Evolutionary conservation across 1,139 yeast genomes (phyloP).

Genomic region (Geotrichum aggregatum): DNA sequence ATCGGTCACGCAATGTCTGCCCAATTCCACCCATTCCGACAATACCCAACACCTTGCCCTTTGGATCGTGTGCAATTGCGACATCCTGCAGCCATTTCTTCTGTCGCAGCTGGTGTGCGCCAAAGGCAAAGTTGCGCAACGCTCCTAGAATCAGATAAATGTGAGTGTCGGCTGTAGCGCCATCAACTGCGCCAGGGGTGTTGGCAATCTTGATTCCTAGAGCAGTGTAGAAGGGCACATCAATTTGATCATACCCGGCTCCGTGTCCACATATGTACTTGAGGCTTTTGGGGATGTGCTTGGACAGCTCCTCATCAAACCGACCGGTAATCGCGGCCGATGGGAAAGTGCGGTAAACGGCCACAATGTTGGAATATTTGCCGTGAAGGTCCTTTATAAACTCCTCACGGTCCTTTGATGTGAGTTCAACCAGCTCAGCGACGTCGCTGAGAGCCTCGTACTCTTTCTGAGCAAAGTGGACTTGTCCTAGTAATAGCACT

Average conservation of each 20-base stretch:
- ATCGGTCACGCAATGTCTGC: conserved; percentile 63
- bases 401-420: conserved; percentile 32
- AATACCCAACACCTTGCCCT: conserved; percentile 62
- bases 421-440: conserved; percentile 25
- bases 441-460: conserved; percentile 30
- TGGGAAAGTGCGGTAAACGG: conserved; percentile 33
- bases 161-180: conserved; percentile 74
- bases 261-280: conserved; percentile 74
- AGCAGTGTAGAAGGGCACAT: conserved; percentile 47
- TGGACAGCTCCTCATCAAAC: conserved; percentile 68
- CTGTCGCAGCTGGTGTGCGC: conserved; percentile 39
- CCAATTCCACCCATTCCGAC: conserved; percentile 85
- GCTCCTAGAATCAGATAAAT: conserved; percentile 56
- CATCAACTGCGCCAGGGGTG: conserved; percentile 65
- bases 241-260: conserved; percentile 81
- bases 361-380: conserved; percentile 35
- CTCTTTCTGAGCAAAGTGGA: conserved; percentile 28
- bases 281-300: conserved; percentile 56
- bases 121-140: conserved; percentile 53
- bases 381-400: conserved; percentile 36
- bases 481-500: conserved; percentile 30
- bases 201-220: conserved; percentile 60
- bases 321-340: conserved; percentile 45
- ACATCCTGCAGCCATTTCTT: conserved; percentile 38
- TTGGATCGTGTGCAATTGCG: conserved; percentile 50